Evolutionary conservation across 164 flowering plant genomes (phyloP), one percentile per base, ranked within the genome.

Genomic region (Pachysandra terminalis): DNA sequence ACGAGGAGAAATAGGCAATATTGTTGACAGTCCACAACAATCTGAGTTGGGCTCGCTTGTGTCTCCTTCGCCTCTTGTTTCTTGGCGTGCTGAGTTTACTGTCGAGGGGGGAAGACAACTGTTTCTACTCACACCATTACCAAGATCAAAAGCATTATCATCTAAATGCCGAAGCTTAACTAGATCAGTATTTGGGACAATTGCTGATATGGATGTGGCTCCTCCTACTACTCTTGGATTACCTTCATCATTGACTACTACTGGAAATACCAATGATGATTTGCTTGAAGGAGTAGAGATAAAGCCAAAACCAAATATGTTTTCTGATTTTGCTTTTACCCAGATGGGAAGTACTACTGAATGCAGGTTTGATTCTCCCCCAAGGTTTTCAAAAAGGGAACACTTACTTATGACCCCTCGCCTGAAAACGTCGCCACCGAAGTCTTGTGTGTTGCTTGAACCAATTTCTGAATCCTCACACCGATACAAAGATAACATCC

Each of bases 51-150:
- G 71, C 9, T 76, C 86, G 0, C 74, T 83, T 25, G 75, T 95
- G 56, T 95, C 98, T 68, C 96, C 97, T 52, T 95, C 98, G 0
- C 98, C 98, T 22, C 94, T 95, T 21, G 99, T 95, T 17, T 89
- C 97, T 26, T 95, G 99, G 99, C 89, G 86, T 63, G 89, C 85
- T 69, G 82, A 73, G 45, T 79, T 84, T 70, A 75, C 80, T 25
- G 70, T 79, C 53, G 90, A 90, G 56, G 81, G 79, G 67, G 88
- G 92, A 40, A 86, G 85, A 69, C 94, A 89, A 66, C 71, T 93
- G 55, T 95, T 95, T 79, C 56, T 89, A 69, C 88, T 95, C 26
- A 92, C 99, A 13, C 98, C 99, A 64, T 70, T 95, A 75, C 90
- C 96, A 19, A 79, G 65, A 49, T 74, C 88, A 59, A 87, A 74